These are phyloP conservation scores for Cystobasidium tubakii DNA, from an alignment of 768 basidiomycete genomes.

Conservation along the genomic window DNA sequence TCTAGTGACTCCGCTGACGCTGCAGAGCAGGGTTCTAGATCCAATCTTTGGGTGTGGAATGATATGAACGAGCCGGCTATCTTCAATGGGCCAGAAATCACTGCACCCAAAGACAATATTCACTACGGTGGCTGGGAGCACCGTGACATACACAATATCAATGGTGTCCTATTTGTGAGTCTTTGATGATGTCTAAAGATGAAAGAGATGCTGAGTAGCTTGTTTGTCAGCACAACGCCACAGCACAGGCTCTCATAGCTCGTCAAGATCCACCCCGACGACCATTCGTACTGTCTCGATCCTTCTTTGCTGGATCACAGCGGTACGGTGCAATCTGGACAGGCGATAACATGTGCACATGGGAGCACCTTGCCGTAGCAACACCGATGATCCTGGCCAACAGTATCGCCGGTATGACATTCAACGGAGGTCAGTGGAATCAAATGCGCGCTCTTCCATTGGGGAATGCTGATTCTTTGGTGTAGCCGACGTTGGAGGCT, in stretches of 20 bases:
- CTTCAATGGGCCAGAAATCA: conserved; percentile 98
- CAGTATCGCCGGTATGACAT: conserved; percentile 82
- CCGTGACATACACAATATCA: conserved; percentile 92
- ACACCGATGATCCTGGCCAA: conserved; percentile 87
- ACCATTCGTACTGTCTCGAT: conserved; percentile 90
- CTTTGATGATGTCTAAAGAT: neutral
- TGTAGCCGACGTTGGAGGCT: conserved; percentile 93
- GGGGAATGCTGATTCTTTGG: conserved; percentile 11
- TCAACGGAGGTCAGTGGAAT: conserved; percentile 68
- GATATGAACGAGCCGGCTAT: conserved; percentile 99
- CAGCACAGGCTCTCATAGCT: conserved; percentile 67
- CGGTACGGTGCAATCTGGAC: conserved; percentile 98
- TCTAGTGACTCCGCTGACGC: conserved; percentile 52
- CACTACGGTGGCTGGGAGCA: conserved; percentile 97
- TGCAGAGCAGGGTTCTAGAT: conserved; percentile 57
- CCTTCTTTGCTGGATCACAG: conserved; percentile 93
- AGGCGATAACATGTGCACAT: conserved; percentile 92
- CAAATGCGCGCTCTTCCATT: no score
- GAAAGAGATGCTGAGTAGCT: neutral
- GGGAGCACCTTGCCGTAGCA: conserved; percentile 93
- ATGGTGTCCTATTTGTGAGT: conserved; percentile 74
- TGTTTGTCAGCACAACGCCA: conserved; percentile 65
- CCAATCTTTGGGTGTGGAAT: conserved; percentile 89
- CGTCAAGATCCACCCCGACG: conserved; percentile 71
- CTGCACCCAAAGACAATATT: conserved; percentile 66